Evolutionary conservation across 75 land plant genomes (phyloP).

Genomic region (Picea glauca): DNA sequence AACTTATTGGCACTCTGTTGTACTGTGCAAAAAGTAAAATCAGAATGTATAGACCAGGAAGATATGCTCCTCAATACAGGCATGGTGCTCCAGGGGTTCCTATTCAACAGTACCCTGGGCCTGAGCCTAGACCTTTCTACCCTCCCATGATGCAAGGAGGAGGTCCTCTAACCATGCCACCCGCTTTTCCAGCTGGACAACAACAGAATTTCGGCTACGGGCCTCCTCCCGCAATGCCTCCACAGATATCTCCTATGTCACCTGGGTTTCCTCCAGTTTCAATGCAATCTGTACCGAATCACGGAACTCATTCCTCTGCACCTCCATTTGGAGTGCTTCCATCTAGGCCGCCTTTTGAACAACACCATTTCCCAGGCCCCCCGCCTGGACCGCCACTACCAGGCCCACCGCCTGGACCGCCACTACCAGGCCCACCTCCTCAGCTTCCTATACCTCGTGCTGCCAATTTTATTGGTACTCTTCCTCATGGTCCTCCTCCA

Average conservation of each 20-base stretch:
- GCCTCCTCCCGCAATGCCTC: constrained; percentile 2
- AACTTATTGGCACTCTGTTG: background rate
- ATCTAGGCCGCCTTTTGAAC: constrained; percentile 4
- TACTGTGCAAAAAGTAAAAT: background rate
- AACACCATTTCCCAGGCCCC: background rate
- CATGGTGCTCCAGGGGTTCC: background rate
- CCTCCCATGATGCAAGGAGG: constrained; percentile 1
- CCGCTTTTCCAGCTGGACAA: background rate
- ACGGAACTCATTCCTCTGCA: background rate
- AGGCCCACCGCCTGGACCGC: no score
- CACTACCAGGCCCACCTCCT: background rate
- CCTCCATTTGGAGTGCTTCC: background rate
- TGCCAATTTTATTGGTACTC: background rate
- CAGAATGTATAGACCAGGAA: constrained; percentile 8
- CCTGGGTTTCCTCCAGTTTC: background rate
- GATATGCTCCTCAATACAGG: background rate
- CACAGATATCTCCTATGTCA: background rate
- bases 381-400: no score
- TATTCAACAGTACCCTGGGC: background rate
- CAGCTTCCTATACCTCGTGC: constrained; percentile 2
- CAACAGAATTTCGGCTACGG: constrained; percentile 1
- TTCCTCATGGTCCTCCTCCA: background rate
- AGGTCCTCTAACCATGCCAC: background rate
- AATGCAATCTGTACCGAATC: background rate
- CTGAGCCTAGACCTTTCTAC: background rate